phyloP scores from a whole-genome alignment of 257 asterid species.

The Datura wrightii region DNA sequence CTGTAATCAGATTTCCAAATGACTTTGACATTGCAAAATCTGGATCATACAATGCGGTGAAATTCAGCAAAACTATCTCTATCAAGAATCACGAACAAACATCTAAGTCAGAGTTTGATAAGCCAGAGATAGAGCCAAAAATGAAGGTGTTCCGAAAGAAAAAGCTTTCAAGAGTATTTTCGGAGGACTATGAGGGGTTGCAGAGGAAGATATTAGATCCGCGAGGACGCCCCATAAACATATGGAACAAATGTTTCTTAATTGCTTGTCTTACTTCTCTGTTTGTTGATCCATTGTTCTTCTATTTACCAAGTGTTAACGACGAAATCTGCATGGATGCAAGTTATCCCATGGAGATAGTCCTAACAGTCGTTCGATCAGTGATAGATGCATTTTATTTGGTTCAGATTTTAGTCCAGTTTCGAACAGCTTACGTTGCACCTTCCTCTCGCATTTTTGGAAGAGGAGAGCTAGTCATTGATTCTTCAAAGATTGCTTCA shows the following conservation, averaged over 20 bases:
- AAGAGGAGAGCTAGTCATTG: conserved; percentile 72
- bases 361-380: conserved; percentile 58
- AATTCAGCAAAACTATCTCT: neutral
- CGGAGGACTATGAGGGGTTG: conserved; percentile 61
- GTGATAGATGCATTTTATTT: conserved; percentile 55
- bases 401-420: conserved; percentile 54
- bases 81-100: conserved; percentile 18
- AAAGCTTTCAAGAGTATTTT: conserved; percentile 66
- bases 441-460: conserved; percentile 81
- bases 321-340: conserved; percentile 59
- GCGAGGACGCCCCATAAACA: conserved; percentile 52
- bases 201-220: conserved; percentile 67
- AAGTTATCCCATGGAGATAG: conserved; percentile 50
- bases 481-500: conserved; percentile 59
- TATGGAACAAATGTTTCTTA: conserved; percentile 64
- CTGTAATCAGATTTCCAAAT: conserved; percentile 48
- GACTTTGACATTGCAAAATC: conserved; percentile 43
- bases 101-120: conserved; percentile 10
- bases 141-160: conserved; percentile 42
- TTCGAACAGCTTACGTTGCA: conserved; percentile 69
- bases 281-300: conserved; percentile 70
- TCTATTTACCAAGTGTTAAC: conserved; percentile 57
- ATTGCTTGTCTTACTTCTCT: conserved; percentile 60
- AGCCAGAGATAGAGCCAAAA: conserved; percentile 24
- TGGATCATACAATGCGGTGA: conserved; percentile 14